Evolutionary conservation across 2,329 filamentous ascomycete genomes (phyloP), one percentile per base, ranked within the genome.

Genomic region (Thelonectria olida): DNA sequence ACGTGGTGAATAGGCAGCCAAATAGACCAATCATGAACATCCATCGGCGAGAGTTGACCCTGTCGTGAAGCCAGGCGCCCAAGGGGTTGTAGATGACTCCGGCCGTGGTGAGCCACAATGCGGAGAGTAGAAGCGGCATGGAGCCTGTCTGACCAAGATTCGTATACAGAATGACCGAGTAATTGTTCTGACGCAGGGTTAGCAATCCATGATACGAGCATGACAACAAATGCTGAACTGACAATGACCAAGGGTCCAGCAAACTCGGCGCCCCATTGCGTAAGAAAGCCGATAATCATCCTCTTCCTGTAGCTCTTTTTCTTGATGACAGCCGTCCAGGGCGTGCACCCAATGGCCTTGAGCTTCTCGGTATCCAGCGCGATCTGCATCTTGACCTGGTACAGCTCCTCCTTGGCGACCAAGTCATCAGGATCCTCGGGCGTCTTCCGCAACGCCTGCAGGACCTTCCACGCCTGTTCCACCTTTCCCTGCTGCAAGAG

Each of bases 181-280:
- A 78, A 60, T 78, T 80, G 65, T 84, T 84, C 80, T 82, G 23
- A 8, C 15, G 7, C 15, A 5, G 15, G 7, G 42, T 48, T 19
- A 41, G 36, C 28, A 4, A 28, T 44, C 5, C 6, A 23, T 39
- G 17, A 5, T n/a, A 25, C 27, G 12, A 6, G 9, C 8, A 12
- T 13, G 1, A 27, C 10, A n/a, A n/a, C 7, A 12, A 1, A 31
- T 20, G 17, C 2, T 17, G 41, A 25, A 76, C 80, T 70, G 57
- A 82, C 81, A 55, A 84, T 84, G 15, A 85, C 81, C 1, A 85
- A 73, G 10, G 81, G 81, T 0, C 82, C 82, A n/a, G 78, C 81
- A 66, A 84, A 84, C 54, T 84, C 81, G 2, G 82, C 81, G 20
- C 82, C 82, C 81, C 81, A 85, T 64, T 84, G 82, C 0, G 81